These are phyloP conservation scores for Primulina huaijiensis DNA, from an alignment of 257 asterid species.

Conservation along the genomic window DNA sequence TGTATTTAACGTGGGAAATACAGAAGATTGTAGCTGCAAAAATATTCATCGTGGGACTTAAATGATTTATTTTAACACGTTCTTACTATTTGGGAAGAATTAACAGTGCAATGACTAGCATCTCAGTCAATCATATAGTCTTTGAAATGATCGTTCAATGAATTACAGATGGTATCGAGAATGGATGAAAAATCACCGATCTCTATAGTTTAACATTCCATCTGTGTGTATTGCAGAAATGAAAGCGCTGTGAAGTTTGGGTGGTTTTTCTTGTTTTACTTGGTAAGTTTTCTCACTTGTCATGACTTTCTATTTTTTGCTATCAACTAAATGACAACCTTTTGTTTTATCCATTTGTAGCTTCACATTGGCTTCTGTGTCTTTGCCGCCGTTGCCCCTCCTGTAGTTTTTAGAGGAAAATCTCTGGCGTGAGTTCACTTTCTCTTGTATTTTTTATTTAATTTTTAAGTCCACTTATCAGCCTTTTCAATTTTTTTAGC, in stretches of 20 bases:
- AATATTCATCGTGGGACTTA: neutral
- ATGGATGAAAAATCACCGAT: neutral
- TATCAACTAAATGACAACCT: neutral
- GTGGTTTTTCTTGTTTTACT: conserved; percentile 59
- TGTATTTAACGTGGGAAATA: neutral
- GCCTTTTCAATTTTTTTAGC: neutral
- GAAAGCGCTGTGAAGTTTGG: conserved; percentile 58
- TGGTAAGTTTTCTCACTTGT: conserved; percentile 30
- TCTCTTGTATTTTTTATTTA: neutral
- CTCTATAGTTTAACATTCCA: neutral
- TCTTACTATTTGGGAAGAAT: no score
- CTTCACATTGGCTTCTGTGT: conserved; percentile 50
- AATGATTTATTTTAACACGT: neutral
- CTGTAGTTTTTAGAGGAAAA: conserved; percentile 54
- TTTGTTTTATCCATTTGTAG: conserved; percentile 26
- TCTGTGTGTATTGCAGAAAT: conserved; percentile 35
- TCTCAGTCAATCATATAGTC: neutral
- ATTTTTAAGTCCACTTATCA: neutral
- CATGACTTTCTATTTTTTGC: neutral
- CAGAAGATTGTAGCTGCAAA: neutral
- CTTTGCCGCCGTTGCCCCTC: conserved; percentile 64
- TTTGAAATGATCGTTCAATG: neutral
- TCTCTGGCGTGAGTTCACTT: conserved; percentile 44
- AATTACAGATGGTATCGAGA: neutral
- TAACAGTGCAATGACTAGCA: neutral